Evolutionary conservation across 2,329 filamentous ascomycete genomes (phyloP), one percentile per base, ranked within the genome.

Genomic region (Penicillium decumbens): DNA sequence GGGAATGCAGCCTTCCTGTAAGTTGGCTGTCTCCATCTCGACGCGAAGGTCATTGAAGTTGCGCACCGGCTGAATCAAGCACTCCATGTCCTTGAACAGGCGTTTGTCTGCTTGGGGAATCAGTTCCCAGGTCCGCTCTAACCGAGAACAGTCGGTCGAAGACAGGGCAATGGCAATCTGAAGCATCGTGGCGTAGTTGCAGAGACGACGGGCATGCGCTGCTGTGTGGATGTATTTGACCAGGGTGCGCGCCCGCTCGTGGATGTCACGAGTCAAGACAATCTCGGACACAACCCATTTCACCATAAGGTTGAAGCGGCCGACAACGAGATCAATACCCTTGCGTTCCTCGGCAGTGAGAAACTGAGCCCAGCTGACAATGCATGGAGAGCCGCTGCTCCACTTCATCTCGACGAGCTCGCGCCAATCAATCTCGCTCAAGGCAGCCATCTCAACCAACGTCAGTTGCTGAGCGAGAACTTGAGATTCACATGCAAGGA

Each of bases 351-450:
- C 67, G 10, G 75, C 72, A 39, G 75, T 72, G 18, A 85, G 74
- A 60, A 82, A 85, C 44, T 81, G 76, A 3, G 83, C 81, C 82
- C 82, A 85, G 59, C 81, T 79, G 13, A 74, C 68, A 15, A 78
- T 74, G 20, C 72, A 68, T 6, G 75, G 75, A 3, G 77, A 76
- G 3, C 74, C 75, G 48, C 77, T 80, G 59, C 78, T 79, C 81
- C 81, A 84, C 53, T 75, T 77, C 70, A 85, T 77, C 44, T 83
- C 79, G 43, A 85, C 80, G 27, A 85, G 68, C 55, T 85, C 82
- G 58, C 79, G 80, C 82, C 82, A 85, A 59, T 85, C 81, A 47
- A 85, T 78, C 58, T 85, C 82, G 51, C 81, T 81, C 24, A 85
- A 66, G 1, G 82, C 82, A 45, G 83, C 82, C 65, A 83, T 82